Evolutionary conservation across 208 protist genomes (phyloP).

Genomic region (Trypanosoma melophagium): DNA sequence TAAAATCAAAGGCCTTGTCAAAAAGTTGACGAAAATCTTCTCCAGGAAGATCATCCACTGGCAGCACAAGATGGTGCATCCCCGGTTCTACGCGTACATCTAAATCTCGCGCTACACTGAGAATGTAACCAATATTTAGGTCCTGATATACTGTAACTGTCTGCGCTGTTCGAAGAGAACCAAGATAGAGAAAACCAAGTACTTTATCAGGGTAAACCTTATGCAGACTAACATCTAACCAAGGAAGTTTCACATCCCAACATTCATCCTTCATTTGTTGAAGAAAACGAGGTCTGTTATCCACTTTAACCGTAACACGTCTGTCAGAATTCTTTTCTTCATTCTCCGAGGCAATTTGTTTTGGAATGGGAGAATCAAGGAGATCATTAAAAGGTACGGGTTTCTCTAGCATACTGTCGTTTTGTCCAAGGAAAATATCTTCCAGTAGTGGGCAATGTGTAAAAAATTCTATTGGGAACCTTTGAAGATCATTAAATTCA

Average conservation of each 20-base stretch:
- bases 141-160: conserved; percentile 78
- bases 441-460: conserved; percentile 50
- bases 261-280: conserved; percentile 52
- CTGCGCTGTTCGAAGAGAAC: conserved; percentile 83
- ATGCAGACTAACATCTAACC: conserved; percentile 71
- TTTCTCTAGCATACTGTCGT: conserved; percentile 60
- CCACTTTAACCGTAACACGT: conserved; percentile 47
- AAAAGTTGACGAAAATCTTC: conserved; percentile 68
- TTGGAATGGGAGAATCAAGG: conserved; percentile 23
- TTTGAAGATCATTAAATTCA: conserved; percentile 66
- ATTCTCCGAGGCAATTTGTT: not conserved
- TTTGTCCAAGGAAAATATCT: conserved; percentile 65
- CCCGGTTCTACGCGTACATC: conserved; percentile 66
- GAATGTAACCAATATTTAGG: conserved; percentile 78
- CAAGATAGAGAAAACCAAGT: conserved; percentile 81
- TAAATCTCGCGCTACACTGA: conserved; percentile 71
- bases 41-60: conserved; percentile 77
- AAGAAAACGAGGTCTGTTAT: conserved; percentile 77
- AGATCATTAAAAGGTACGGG: conserved; percentile 41
- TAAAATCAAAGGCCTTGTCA: conserved; percentile 72
- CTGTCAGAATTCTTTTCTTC: not conserved
- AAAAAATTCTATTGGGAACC: conserved; percentile 70
- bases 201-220: conserved; percentile 91
- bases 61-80: conserved; percentile 75
- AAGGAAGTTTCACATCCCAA: conserved; percentile 50